Evolutionary conservation across 2,329 filamentous ascomycete genomes (phyloP).

Genomic region (Cladophialophora yegresii): DNA sequence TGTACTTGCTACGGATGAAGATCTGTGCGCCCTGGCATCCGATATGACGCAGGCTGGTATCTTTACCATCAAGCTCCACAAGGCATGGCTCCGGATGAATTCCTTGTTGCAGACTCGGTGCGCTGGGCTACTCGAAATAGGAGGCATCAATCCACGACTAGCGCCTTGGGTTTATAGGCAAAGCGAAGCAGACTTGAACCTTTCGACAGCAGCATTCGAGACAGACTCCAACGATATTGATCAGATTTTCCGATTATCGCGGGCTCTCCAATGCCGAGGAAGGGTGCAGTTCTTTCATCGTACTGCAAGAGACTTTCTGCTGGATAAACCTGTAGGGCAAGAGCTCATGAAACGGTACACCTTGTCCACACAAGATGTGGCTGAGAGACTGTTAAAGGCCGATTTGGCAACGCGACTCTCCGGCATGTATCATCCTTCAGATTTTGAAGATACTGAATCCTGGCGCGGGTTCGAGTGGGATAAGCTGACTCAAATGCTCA

Average conservation of each 20-base stretch:
- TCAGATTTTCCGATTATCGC: not conserved
- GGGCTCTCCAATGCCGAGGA: not conserved
- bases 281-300: not conserved
- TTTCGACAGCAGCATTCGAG: not conserved
- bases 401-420: not conserved
- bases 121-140: not conserved
- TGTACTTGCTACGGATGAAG: not conserved
- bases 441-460: not conserved
- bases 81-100: not conserved
- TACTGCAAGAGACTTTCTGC: not conserved
- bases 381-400: not conserved
- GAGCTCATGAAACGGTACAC: not conserved
- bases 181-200: not conserved
- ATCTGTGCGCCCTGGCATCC: not conserved
- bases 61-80: not conserved
- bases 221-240: not conserved
- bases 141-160: not conserved
- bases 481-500: not conserved
- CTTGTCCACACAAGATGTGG: not conserved
- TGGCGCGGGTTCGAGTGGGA: not conserved
- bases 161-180: not conserved
- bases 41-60: not conserved
- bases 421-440: not conserved
- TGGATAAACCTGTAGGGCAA: not conserved
- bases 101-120: constrained; percentile 1